These are phyloP conservation scores for Xylaria sp. DNA, from an alignment of 2,329 filamentous ascomycete species.

Conservation along the genomic window DNA sequence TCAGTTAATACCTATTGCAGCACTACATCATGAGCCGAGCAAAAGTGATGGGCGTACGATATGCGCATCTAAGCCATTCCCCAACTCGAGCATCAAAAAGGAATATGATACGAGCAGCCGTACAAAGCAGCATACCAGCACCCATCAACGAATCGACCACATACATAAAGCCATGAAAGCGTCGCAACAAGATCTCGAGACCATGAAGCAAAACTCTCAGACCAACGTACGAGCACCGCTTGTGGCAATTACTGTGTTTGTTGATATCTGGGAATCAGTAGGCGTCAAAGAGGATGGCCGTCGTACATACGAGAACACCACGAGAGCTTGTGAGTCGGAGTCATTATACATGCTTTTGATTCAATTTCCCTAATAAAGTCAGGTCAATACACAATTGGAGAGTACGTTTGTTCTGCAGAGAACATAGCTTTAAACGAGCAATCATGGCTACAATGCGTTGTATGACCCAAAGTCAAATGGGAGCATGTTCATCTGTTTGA, in stretches of 20 bases:
- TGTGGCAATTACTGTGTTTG: neutral
- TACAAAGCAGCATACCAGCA: neutral
- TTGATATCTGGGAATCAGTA: neutral
- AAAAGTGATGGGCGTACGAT: neutral
- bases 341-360: neutral
- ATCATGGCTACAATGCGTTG: neutral
- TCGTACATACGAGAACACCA: neutral
- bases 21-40: neutral
- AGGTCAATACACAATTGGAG: neutral
- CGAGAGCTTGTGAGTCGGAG: neutral
- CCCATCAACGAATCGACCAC: neutral
- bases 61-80: too few relatives aligned
- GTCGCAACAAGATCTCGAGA: neutral
- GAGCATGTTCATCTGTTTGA: neutral
- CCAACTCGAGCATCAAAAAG: too few relatives aligned
- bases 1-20: too few relatives aligned
- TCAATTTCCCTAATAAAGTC: neutral
- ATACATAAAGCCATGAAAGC: neutral
- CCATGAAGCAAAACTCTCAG: neutral
- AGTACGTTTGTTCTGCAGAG: neutral
- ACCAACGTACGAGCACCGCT: neutral
- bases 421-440: neutral
- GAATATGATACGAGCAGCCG: too few relatives aligned
- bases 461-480: neutral
- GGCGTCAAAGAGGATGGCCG: neutral